A percentile compares a stretch with the other conserved stretches of the same genome.
Conservation (phyloP, 306 rosid species). For the Castanea mollissima region DNA sequence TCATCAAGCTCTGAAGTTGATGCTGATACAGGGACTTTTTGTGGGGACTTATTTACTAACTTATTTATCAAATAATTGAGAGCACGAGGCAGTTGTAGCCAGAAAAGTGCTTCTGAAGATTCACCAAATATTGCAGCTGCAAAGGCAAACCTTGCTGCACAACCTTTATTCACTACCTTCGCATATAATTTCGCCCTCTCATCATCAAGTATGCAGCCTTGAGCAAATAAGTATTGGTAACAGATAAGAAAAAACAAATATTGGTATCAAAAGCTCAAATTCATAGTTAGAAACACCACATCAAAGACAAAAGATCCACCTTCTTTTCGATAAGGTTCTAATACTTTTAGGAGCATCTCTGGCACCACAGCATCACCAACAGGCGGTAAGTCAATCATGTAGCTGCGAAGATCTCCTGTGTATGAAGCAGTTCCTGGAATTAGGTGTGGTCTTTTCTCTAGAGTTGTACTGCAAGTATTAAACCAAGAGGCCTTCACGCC, state of each 20-base stretch:
- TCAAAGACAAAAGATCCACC: constrained; percentile 47
- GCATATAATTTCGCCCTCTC: constrained; percentile 91
- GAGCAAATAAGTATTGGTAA: constrained; percentile 27
- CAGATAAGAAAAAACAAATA: constrained; percentile 25
- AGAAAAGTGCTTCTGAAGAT: constrained; percentile 87
- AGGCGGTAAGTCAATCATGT: constrained; percentile 66
- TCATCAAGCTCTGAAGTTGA: constrained; percentile 59
- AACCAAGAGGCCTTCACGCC: constrained; percentile 97
- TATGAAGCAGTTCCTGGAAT: constrained; percentile 71
- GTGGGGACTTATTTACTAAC: constrained; percentile 57
- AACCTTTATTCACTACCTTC: constrained; percentile 74
- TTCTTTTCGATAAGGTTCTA: constrained; percentile 92
- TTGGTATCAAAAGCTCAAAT: constrained; percentile 4
- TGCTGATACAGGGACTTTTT: constrained; percentile 31
- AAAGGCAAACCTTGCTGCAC: constrained; percentile 78
- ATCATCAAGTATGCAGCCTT: constrained; percentile 90
- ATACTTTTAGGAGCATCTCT: constrained; percentile 85
- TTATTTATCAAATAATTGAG: constrained; percentile 72
- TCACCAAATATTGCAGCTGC: constrained; percentile 95
- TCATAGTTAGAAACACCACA: constrained; percentile 20
- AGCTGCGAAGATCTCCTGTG: constrained; percentile 74
- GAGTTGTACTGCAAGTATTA: constrained; percentile 73
- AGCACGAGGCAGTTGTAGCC: constrained; percentile 88
- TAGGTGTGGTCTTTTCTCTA: constrained; percentile 73
- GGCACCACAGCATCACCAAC: constrained; percentile 93